A percentile compares a stretch with the other conserved stretches of the same genome.
Conservation (phyloP, 176 grass and related monocot genomes). For the Coix lacrymajobi region DNA sequence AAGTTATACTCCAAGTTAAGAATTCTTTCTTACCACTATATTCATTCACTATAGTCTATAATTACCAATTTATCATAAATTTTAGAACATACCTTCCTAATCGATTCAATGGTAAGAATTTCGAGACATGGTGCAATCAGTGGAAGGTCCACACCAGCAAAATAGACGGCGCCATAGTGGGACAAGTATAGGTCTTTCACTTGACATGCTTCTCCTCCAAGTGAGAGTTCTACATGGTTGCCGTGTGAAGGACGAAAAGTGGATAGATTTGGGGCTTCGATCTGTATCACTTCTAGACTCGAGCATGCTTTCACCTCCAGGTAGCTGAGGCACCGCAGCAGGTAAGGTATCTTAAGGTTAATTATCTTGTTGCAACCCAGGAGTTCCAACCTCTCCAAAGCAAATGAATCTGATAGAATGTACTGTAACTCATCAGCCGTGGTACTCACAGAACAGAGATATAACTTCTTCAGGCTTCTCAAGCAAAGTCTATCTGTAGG, state of each 20-base stretch:
- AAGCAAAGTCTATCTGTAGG: not conserved
- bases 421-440: not conserved
- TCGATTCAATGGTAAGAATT: not conserved
- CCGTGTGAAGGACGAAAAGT: not conserved
- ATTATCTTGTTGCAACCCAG: not conserved
- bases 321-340: not conserved
- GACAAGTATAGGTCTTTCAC: not conserved
- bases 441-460: not conserved
- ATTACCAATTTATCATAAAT: not conserved
- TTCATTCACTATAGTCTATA: not conserved
- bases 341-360: not conserved
- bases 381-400: not conserved
- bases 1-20: not conserved
- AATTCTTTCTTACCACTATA: not conserved
- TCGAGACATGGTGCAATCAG: not conserved
- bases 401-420: not conserved
- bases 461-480: not conserved
- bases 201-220: not conserved
- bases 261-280: not conserved
- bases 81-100: not conserved
- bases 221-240: not conserved
- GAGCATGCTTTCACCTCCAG: not conserved
- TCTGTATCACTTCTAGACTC: not conserved
- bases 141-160: not conserved
- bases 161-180: not conserved